phyloP scores from a whole-genome alignment of 1,284 basidiomycete species.

The Chalciporus piperatoides region DNA sequence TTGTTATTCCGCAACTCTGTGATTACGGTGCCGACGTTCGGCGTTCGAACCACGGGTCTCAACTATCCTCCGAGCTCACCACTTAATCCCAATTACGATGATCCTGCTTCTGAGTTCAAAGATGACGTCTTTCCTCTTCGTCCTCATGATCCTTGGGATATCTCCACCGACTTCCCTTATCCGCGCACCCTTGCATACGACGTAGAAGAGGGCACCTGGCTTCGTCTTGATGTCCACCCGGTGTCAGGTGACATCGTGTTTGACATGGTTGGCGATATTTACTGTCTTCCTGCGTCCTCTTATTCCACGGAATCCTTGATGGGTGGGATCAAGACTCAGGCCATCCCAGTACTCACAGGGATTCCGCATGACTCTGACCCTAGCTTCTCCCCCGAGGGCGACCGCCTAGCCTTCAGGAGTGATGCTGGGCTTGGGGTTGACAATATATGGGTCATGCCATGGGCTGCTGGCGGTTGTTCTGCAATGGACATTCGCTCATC shows the following conservation, averaged over 20 bases:
- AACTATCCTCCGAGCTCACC: constrained; percentile 6
- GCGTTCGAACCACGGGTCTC: background rate
- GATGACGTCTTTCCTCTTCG: constrained; percentile 66
- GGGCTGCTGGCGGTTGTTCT: constrained; percentile 51
- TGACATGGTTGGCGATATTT: constrained; percentile 70
- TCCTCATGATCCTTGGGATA: constrained; percentile 65
- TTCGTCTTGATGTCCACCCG: constrained; percentile 67
- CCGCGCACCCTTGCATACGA: constrained; percentile 63
- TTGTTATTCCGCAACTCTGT: constrained; percentile 14
- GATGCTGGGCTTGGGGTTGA: constrained; percentile 69
- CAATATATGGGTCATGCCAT: constrained; percentile 67
- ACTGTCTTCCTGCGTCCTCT: constrained; percentile 54
- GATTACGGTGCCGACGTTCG: background rate
- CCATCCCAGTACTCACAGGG: constrained; percentile 40
- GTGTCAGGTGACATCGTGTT: constrained; percentile 66
- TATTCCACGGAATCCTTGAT: constrained; percentile 30
- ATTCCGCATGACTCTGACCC: constrained; percentile 69
- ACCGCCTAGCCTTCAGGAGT: constrained; percentile 58
- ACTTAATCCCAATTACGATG: constrained; percentile 17
- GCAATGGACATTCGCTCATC: constrained; percentile 50
- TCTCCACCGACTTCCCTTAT: constrained; percentile 71
- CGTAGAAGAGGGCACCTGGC: constrained; percentile 69
- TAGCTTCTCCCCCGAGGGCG: constrained; percentile 64
- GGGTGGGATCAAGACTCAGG: constrained; percentile 17
- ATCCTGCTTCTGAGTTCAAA: constrained; percentile 46